These are phyloP conservation scores for Hevea brasiliensis DNA, from an alignment of 345 rosid species.

Conservation along the genomic window DNA sequence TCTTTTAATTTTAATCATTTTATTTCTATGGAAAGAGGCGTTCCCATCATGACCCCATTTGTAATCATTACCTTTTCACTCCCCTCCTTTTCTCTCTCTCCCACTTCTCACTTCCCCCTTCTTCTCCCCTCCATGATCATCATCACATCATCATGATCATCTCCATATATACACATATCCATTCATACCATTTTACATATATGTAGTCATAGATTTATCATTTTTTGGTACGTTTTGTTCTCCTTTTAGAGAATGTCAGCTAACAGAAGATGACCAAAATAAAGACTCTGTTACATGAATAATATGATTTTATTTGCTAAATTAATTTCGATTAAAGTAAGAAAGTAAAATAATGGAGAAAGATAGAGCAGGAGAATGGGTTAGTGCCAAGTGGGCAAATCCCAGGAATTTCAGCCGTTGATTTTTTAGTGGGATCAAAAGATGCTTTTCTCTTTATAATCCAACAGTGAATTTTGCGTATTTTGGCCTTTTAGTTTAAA, in stretches of 20 bases:
- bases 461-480: not conserved
- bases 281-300: no score
- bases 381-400: slow-evolving; percentile 32
- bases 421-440: slow-evolving; percentile 26
- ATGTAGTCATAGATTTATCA: not conserved
- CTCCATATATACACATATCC: no score
- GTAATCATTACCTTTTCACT: slow-evolving; percentile 41
- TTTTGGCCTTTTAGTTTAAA: no score
- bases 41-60: slow-evolving; percentile 44
- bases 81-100: not conserved
- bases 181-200: not conserved
- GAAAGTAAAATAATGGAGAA: not conserved
- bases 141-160: slow-evolving; percentile 5
- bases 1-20: slow-evolving; percentile 16
- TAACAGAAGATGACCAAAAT: no score
- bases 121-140: not conserved
- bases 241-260: no score
- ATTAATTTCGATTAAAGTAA: no score
- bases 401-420: slow-evolving; percentile 36
- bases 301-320: no score
- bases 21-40: slow-evolving; percentile 21
- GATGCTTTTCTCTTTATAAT: not conserved
- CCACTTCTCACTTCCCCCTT: not conserved
- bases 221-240: no score
- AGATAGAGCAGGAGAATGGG: not conserved